Percentiles rank a stretch among this genome's conserved stretches.
Conservation (phyloP, 495 filamentous ascomycete genomes). For the Immersiella caudata region DNA sequence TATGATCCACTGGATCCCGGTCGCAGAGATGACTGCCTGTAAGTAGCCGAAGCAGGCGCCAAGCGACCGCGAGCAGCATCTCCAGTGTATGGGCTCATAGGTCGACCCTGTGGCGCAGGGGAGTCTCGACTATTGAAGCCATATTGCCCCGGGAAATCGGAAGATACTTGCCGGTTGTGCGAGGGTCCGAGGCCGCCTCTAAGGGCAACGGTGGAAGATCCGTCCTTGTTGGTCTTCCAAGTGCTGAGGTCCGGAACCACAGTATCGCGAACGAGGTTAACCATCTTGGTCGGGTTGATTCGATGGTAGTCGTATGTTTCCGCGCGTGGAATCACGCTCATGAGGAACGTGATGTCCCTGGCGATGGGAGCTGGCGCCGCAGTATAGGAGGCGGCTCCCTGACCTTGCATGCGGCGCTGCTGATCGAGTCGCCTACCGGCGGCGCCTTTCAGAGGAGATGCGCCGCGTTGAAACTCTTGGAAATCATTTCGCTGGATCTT, state of each 20-base stretch:
- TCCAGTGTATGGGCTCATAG: constrained; percentile 43
- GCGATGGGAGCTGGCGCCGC: constrained; percentile 59
- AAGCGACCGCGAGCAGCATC: constrained; percentile 29
- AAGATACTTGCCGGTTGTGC: constrained; percentile 41
- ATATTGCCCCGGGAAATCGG: constrained; percentile 36
- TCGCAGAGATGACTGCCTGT: constrained; percentile 49
- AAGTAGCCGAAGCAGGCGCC: constrained; percentile 35
- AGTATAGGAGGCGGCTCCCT: constrained; percentile 43
- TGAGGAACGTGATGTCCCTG: constrained; percentile 76
- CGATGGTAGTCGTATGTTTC: constrained; percentile 65
- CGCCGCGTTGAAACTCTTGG: constrained; percentile 60
- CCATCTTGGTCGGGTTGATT: constrained; percentile 71
- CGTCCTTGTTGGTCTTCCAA: constrained; percentile 39
- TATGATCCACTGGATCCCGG: constrained; percentile 50
- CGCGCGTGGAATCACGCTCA: constrained; percentile 79
- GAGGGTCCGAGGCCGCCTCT: constrained; percentile 40
- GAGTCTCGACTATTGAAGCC: constrained; percentile 44
- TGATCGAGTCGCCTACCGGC: constrained; percentile 82
- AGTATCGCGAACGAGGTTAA: constrained; percentile 70
- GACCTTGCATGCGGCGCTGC: constrained; percentile 62
- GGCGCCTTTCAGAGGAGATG: constrained; percentile 83
- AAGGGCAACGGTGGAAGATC: constrained; percentile 16
- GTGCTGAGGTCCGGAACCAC: constrained; percentile 62
- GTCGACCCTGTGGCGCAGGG: constrained; percentile 41
- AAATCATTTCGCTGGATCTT: constrained; percentile 55